Conservation (phyloP, 202 grass and related monocot species). For the Brachypodium distachyon region DNA sequence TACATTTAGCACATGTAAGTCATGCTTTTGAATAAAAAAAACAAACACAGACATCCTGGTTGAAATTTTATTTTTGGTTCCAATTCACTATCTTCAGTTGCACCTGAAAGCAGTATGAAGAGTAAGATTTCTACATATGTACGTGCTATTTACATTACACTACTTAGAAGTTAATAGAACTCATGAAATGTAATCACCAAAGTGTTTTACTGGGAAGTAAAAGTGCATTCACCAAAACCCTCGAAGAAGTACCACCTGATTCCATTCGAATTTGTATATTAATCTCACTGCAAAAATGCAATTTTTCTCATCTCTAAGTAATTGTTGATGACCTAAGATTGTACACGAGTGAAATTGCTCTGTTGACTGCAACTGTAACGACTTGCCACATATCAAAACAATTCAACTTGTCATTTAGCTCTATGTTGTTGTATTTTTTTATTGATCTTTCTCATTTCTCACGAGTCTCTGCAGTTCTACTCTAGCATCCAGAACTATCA, state of each 20-base stretch:
- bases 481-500: neutral
- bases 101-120: neutral
- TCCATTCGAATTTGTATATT: neutral
- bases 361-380: neutral
- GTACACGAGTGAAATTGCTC: neutral
- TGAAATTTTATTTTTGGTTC: slow-evolving; percentile 2
- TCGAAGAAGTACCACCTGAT: neutral
- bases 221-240: neutral
- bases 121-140: neutral
- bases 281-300: neutral
- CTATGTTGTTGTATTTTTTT: neutral
- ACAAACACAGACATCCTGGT: neutral
- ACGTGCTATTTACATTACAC: neutral
- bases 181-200: neutral
- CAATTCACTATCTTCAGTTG: neutral
- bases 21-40: neutral
- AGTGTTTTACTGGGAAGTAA: slow-evolving; percentile 1
- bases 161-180: neutral
- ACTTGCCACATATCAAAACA: neutral
- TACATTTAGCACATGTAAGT: neutral
- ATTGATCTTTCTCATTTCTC: neutral
- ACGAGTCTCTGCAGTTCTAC: neutral
- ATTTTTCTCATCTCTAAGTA: slow-evolving; percentile 2
- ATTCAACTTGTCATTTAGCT: slow-evolving; percentile 6
- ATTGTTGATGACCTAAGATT: neutral